A percentile compares a stretch with the other conserved stretches of the same genome.
Conservation (phyloP, 768 basidiomycete species). For the Termitomyces sp. region DNA sequence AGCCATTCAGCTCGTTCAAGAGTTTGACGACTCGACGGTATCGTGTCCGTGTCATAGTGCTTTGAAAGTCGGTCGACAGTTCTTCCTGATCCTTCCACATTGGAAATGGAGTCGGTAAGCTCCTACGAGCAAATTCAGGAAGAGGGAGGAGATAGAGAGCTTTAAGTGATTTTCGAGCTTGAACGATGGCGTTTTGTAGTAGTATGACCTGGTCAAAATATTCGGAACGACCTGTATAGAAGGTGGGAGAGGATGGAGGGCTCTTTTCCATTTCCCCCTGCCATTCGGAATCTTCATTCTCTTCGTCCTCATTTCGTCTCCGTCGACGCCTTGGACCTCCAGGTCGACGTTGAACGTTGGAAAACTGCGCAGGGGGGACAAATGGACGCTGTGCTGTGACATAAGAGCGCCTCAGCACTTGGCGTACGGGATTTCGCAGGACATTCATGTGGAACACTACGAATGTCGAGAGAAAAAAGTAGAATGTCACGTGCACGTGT, state of each 20-base stretch:
- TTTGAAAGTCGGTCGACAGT: conserved; percentile 54
- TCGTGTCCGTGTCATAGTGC: conserved; percentile 61
- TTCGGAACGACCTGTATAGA: conserved; percentile 76
- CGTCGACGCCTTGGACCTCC: conserved; percentile 16
- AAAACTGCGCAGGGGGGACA: conserved; percentile 31
- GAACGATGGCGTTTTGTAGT: conserved; percentile 61
- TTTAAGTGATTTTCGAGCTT: conserved; percentile 57
- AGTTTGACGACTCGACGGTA: conserved; percentile 63
- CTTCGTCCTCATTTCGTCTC: conserved; percentile 12
- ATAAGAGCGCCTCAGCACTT: conserved; percentile 19
- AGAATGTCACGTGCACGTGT: conserved; percentile 22
- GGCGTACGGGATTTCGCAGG: conserved; percentile 21
- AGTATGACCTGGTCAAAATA: conserved; percentile 71
- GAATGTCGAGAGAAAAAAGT: conserved; percentile 11
- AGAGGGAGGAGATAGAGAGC: conserved; percentile 72
- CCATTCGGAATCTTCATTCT: conserved; percentile 8
- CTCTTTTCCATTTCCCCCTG: conserved; percentile 17
- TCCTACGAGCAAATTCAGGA: conserved; percentile 61
- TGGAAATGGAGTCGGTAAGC: conserved; percentile 53
- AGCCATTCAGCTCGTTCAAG: conserved; percentile 64
- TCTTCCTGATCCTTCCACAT: conserved; percentile 69
- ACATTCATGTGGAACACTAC: conserved; percentile 21
- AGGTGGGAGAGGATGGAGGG: conserved; percentile 66
- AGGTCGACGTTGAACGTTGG: conserved; percentile 6
- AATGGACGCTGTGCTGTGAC: conserved; percentile 23